A percentile compares a stretch with the other conserved stretches of the same genome.
Evolutionary conservation across 257 asterid species (phyloP).

Genomic region (Vinca minor): DNA sequence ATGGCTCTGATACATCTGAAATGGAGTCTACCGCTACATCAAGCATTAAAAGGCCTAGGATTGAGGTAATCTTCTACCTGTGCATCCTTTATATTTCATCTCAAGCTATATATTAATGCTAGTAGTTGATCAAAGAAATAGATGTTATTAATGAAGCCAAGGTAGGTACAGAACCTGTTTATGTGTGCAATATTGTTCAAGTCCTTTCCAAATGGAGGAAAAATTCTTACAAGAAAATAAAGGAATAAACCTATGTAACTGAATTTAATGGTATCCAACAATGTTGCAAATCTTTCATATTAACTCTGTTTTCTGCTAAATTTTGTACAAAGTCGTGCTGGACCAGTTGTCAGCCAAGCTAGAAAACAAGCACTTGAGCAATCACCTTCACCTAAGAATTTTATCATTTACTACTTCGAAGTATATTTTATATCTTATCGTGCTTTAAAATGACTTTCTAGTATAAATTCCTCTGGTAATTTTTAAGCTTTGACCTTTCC

Average conservation of each 20-base stretch:
- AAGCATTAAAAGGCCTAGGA: conserved; percentile 43
- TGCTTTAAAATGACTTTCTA: not conserved
- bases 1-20: conserved; percentile 60
- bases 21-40: conserved; percentile 91
- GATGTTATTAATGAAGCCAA: not conserved
- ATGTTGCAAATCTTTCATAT: not conserved
- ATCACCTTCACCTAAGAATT: not conserved
- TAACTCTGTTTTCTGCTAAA: not conserved
- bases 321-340: not conserved
- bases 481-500: not conserved
- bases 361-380: not conserved
- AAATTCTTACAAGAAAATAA: not conserved
- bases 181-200: not conserved
- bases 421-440: not conserved
- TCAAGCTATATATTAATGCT: not conserved
- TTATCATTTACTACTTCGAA: not conserved
- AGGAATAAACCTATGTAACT: too few species aligned
- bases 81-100: not conserved
- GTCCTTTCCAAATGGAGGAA: too few species aligned
- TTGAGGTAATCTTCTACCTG: conserved; percentile 43
- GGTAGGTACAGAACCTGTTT: not conserved
- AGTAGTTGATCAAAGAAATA: not conserved
- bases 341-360: not conserved
- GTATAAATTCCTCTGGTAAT: not conserved
- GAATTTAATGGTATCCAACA: too few species aligned